Evolutionary conservation across 805 yeast genomes (phyloP).

Genomic region (Yarrowia divulgata): DNA sequence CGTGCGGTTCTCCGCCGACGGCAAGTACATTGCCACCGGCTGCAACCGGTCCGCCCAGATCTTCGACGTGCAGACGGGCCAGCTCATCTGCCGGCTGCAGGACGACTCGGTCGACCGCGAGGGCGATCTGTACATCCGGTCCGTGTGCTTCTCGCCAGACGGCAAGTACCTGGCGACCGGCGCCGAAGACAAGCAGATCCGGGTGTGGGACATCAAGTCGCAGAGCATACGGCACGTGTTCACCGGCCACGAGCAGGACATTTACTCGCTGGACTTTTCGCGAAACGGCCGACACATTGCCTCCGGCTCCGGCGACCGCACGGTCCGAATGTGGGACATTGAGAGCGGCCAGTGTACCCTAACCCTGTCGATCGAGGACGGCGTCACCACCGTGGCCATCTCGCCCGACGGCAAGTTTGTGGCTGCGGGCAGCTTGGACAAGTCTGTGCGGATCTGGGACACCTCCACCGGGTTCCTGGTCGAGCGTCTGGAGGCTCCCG

Average conservation of each 20-base stretch:
- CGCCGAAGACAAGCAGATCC: slow-evolving; percentile 75
- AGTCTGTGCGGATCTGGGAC: slow-evolving; percentile 97
- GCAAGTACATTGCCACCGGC: slow-evolving; percentile 93
- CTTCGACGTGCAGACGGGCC: slow-evolving; percentile 90
- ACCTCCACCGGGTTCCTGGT: slow-evolving; percentile 89
- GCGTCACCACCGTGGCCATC: slow-evolving; percentile 97
- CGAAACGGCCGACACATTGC: slow-evolving; percentile 93
- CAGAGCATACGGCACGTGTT: slow-evolving; percentile 81
- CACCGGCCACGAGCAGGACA: slow-evolving; percentile 96
- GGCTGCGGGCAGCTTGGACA: slow-evolving; percentile 95
- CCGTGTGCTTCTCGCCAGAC: slow-evolving; percentile 96
- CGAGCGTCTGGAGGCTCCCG: slow-evolving; percentile 90
- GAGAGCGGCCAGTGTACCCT: slow-evolving; percentile 86
- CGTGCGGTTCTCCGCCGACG: slow-evolving; percentile 90
- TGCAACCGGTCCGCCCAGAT: slow-evolving; percentile 96
- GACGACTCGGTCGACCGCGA: slow-evolving; percentile 78
- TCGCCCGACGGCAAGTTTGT: slow-evolving; percentile 93
- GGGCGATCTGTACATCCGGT: slow-evolving; percentile 89
- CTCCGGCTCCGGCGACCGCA: slow-evolving; percentile 95
- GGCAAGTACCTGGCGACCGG: slow-evolving; percentile 93
- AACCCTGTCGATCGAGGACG: slow-evolving; percentile 92
- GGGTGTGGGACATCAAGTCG: slow-evolving; percentile 94
- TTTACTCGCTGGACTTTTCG: slow-evolving; percentile 92
- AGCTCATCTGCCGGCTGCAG: slow-evolving; percentile 80
- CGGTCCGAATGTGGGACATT: slow-evolving; percentile 96